These are phyloP conservation scores for Gyromitra esculenta DNA, from an alignment of 2,329 filamentous ascomycete species.

Conservation along the genomic window DNA sequence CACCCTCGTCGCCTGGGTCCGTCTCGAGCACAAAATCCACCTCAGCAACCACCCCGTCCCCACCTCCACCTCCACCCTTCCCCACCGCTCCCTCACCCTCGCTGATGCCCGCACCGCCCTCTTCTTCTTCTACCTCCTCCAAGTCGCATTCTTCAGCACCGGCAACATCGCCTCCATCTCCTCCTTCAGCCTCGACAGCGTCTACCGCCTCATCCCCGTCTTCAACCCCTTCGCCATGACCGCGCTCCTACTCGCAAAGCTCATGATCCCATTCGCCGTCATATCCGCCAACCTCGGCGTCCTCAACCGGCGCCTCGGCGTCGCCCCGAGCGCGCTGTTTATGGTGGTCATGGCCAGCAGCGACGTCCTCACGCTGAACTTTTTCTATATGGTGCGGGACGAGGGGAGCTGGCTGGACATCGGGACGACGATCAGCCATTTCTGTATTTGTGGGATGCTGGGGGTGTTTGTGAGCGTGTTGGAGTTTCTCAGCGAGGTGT, in stretches of 20 bases:
- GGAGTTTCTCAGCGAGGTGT: constrained; percentile 83
- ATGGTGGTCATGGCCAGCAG: constrained; percentile 93
- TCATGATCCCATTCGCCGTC: constrained; percentile 91
- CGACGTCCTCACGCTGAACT: constrained; percentile 90
- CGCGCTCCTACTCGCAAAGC: constrained; percentile 84
- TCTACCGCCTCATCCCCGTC: constrained; percentile 84
- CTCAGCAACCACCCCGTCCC: constrained; percentile 58
- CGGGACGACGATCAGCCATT: constrained; percentile 94
- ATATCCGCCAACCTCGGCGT: constrained; percentile 95
- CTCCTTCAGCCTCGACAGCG: constrained; percentile 91
- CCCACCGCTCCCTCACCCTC: constrained; percentile 61
- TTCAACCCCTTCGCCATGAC: constrained; percentile 95
- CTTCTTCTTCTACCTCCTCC: constrained; percentile 94
- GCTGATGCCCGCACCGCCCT: constrained; percentile 88
- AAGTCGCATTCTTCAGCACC: constrained; percentile 96
- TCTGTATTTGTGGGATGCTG: constrained; percentile 87
- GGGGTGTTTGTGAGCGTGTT: constrained; percentile 90
- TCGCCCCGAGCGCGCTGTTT: constrained; percentile 85
- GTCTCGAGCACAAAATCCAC: constrained; percentile 83
- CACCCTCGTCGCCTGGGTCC: constrained; percentile 86
- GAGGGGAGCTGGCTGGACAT: constrained; percentile 98
- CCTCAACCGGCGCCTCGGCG: constrained; percentile 81
- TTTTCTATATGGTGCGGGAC: constrained; percentile 97
- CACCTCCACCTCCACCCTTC: constrained; percentile 54
- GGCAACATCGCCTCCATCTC: constrained; percentile 95